Evolutionary conservation across 495 filamentous ascomycete species (phyloP).

Genomic region (Margaritispora aquatica): DNA sequence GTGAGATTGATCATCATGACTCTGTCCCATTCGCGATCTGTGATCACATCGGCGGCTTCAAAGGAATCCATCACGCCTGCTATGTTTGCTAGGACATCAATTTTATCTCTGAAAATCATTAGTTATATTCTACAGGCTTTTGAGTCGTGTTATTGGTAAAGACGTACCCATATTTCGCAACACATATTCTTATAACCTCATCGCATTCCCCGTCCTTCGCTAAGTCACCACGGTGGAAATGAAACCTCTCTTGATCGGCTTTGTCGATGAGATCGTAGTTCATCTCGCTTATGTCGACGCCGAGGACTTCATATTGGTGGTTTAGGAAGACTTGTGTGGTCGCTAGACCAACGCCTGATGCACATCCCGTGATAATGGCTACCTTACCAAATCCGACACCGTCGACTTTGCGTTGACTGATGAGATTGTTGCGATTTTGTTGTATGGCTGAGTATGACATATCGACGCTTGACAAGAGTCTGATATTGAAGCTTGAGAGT

Average conservation of each 20-base stretch:
- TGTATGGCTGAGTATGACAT: constrained; percentile 1
- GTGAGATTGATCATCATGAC: constrained; percentile 33
- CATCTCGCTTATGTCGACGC: constrained; percentile 29
- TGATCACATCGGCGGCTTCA: constrained; percentile 27
- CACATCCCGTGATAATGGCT: constrained; percentile 36
- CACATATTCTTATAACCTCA: constrained; percentile 27
- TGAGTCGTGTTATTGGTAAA: too few relatives aligned
- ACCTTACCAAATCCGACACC: constrained; percentile 17
- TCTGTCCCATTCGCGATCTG: constrained; percentile 27
- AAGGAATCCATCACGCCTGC: constrained; percentile 36
- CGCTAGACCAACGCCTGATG: constrained; percentile 37
- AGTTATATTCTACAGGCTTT: not conserved
- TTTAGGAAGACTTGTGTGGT: constrained; percentile 31
- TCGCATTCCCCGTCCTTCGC: constrained; percentile 22
- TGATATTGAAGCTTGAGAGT: too few relatives aligned
- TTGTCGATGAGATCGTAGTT: constrained; percentile 26
- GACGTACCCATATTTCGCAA: constrained; percentile 28
- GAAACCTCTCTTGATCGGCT: constrained; percentile 27
- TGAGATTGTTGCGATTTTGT: not conserved
- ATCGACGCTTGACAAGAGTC: too few relatives aligned
- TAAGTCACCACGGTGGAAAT: constrained; percentile 30
- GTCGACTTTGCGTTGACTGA: constrained; percentile 8
- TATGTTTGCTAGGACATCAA: constrained; percentile 36
- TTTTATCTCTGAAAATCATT: constrained; percentile 4
- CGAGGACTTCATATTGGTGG: constrained; percentile 33